A percentile compares a stretch with the other conserved stretches of the same genome.
These are phyloP conservation scores for Annulohypoxylon moriforme DNA, from an alignment of 495 filamentous ascomycete genomes.

Conservation along the genomic window DNA sequence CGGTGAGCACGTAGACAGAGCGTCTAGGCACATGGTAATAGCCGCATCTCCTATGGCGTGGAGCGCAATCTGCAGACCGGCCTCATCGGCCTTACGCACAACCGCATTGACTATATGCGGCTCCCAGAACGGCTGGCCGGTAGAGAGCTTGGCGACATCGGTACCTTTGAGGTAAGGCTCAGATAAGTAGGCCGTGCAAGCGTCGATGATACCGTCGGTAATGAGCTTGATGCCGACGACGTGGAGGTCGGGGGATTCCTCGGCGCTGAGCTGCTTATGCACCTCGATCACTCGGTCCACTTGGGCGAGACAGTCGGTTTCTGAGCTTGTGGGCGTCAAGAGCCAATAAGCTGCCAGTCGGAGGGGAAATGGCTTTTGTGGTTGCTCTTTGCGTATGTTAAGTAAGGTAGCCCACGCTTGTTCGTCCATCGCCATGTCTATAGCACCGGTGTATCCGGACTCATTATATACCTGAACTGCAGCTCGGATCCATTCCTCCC, in stretches of 20 bases:
- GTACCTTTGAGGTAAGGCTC: constrained; percentile 62
- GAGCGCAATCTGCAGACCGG: constrained; percentile 70
- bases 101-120: constrained; percentile 62
- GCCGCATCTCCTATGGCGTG: constrained; percentile 74
- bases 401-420: constrained; percentile 67
- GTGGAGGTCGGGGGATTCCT: constrained; percentile 63
- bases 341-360: constrained; percentile 75
- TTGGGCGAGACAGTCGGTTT: constrained; percentile 58
- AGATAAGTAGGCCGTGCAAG: constrained; percentile 70
- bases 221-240: constrained; percentile 75
- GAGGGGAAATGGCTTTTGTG: constrained; percentile 52
- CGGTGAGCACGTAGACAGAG: constrained; percentile 57
- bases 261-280: constrained; percentile 56
- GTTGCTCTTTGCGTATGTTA: constrained; percentile 53
- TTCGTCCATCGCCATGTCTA: constrained; percentile 79
- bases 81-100: constrained; percentile 63
- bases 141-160: constrained; percentile 52
- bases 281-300: constrained; percentile 71
- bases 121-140: constrained; percentile 67
- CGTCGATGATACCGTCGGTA: constrained; percentile 74
- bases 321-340: constrained; percentile 59
- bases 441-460: constrained; percentile 69
- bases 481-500: constrained; percentile 58
- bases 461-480: constrained; percentile 64
- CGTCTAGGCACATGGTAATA: constrained; percentile 66